Evolutionary conservation across 805 yeast genomes (phyloP), one percentile per base, ranked within the genome.

Genomic region (Metschnikowia henanensis): DNA sequence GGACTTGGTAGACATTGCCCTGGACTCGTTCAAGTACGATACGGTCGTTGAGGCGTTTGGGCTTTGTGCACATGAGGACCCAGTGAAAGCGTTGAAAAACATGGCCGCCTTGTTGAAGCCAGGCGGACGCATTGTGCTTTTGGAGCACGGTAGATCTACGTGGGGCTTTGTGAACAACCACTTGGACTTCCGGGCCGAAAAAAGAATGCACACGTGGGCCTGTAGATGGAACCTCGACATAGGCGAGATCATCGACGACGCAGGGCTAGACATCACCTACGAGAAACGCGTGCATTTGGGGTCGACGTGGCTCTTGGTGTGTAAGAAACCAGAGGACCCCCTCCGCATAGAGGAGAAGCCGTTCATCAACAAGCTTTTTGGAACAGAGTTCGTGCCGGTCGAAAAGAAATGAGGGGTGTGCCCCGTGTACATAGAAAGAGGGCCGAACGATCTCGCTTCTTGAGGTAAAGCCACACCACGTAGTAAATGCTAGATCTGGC

Each of bases 171-270:
- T 94, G 52, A 94, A 94, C 65, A 76, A 80, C 22, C 80, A 85
- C 43, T 71, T 94, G 62, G 97, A 94, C 62, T 79, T 80, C 47
- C 75, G 94, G 50, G 91, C 97, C 3, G 90, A 81, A 49, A 79
- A 80, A 53, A 83, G 97, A 65, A 79, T 91, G 68, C 79, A 84
- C 46, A 81, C 84, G 3, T 94, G 98, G 97, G 99, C 97, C 1
- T 94, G 99, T 65, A 74, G 98, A 59, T 94, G 98, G 97, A 94
- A 94, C 60, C 70, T 94, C 50, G 98, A 94, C 60, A 87, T 94
- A 52, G 95, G 91, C 19, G 95, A 85, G 55, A 73, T 94, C 31
- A 75, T 94, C 21, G 91, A 86, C 59, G 81, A 81, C 46, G 83
- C 95, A 6, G 96, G 95, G 0, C 71, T 94, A 43, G 91, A 86